A percentile compares a stretch with the other conserved stretches of the same genome.
phyloP scores from a whole-genome alignment of 257 asterid species.

The Solanum paucissectum region DNA sequence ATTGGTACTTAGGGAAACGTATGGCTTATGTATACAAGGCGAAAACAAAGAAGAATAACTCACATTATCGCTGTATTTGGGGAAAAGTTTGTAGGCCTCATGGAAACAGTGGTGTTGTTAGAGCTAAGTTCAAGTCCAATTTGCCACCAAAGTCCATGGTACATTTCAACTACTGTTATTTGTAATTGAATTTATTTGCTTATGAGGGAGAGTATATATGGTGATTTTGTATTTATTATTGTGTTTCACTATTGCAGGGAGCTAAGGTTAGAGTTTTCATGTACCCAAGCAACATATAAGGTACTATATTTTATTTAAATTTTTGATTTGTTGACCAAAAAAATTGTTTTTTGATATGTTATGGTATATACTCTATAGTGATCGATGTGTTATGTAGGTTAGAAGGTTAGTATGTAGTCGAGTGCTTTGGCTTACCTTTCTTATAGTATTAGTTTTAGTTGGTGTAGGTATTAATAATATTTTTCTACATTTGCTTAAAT shows the following conservation, averaged over 20 bases:
- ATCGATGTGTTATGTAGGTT: not conserved
- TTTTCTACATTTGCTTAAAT: not conserved
- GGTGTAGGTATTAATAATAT: not conserved
- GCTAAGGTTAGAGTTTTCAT: constrained; percentile 56
- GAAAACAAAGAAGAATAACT: constrained; percentile 67
- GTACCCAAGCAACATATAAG: constrained; percentile 67
- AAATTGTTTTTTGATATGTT: not conserved
- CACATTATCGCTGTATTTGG: constrained; percentile 92
- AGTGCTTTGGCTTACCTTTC: not conserved
- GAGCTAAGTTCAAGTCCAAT: constrained; percentile 69
- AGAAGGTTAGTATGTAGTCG: not conserved
- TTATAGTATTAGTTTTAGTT: not conserved
- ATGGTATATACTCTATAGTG: not conserved
- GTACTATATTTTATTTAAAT: not conserved
- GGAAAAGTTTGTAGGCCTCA: constrained; percentile 81
- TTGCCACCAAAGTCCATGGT: constrained; percentile 77
- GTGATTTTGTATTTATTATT: not conserved
- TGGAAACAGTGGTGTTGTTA: constrained; percentile 81
- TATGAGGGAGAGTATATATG: not conserved
- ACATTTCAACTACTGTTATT: not conserved
- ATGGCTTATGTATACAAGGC: constrained; percentile 92
- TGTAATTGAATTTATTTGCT: not conserved
- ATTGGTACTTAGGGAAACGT: constrained; percentile 76
- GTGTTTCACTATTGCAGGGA: constrained; percentile 28
- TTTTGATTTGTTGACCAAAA: not conserved